Percentiles rank a stretch among this genome's conserved stretches.
phyloP scores from a whole-genome alignment of 2,329 filamentous ascomycete genomes.

The Xylariomycetidae sp. region DNA sequence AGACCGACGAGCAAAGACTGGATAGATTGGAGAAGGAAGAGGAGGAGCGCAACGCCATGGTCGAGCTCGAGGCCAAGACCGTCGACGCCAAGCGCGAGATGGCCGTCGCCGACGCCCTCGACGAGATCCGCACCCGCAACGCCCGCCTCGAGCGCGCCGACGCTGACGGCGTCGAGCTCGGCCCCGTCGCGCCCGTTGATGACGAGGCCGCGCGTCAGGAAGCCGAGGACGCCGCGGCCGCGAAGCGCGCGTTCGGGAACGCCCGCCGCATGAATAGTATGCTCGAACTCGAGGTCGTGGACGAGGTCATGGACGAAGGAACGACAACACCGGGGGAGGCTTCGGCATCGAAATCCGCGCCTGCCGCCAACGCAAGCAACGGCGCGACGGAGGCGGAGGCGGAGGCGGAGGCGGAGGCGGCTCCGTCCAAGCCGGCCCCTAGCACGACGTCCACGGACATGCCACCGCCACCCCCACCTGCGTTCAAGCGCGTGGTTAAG shows the following conservation, averaged over 20 bases:
- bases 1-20: conserved; percentile 81
- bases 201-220: conserved; percentile 62
- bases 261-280: conserved; percentile 47
- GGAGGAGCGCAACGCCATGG: conserved; percentile 85
- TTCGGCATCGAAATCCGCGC: conserved; percentile 2
- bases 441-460: conserved; percentile 26
- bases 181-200: conserved; percentile 46
- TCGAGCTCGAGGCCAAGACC: conserved; percentile 89
- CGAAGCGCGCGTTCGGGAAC: conserved; percentile 68
- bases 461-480: conserved; percentile 56
- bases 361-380: conserved; percentile 1
- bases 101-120: conserved; percentile 90
- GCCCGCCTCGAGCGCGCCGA: conserved; percentile 75
- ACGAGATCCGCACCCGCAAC: conserved; percentile 90
- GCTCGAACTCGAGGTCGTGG: too few species aligned
- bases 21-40: conserved; percentile 76
- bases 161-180: conserved; percentile 58
- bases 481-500: conserved; percentile 72
- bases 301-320: conserved; percentile 35
- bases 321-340: conserved; percentile 6
- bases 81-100: conserved; percentile 90
- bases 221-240: conserved; percentile 76
- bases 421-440: conserved; percentile 14
- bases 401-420: conserved; percentile 12
- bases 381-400: neutral